Evolutionary conservation across 331 rosid species (phyloP), one percentile per base, ranked within the genome.

Genomic region (Dryas integrifolia): DNA sequence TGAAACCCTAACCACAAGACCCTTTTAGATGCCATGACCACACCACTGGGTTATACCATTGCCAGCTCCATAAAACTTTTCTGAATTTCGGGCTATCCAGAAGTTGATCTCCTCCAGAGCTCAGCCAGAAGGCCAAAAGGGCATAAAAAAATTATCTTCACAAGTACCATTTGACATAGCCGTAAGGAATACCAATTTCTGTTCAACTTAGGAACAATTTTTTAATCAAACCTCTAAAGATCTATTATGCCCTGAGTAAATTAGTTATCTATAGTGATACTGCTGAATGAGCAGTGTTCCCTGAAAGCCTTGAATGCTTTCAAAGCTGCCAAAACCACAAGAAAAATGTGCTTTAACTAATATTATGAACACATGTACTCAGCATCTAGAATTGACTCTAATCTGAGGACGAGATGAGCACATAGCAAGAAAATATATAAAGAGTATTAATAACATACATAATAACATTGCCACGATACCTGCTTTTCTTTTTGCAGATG

Each of bases 401-500:
- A 47, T 21, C 52, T 64, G 11, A 56, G 21, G 46, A 14, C 7
- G 12, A 15, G 3, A 56, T 61, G 58, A 63, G 56, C 62, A 49
- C 56, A 63, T 21, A 38, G 49, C 24, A 67, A 74, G 30, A 69
- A 57, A 57, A 49, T 43, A 57, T 12, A 59, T 71, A 46, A 47
- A 68, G 58, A 35, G 61, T 47, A 77, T 35, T 24, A 50, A 35
- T 2, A 21, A 60, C 4, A 46, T 39, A 47, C 7, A 52, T 44
- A 52, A 52, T 49, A 63, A 64, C 65, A 51, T 39, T 63, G 45
- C 68, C 68, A 76, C 66, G 30, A 43, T 84, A 92, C 96, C 97
- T 82, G 90, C 88, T 91, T 95, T 95, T 78, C 97, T 83, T 86
- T 95, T 95, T 43, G 86, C 74, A 77, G 65, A 76, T 39, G 81